These are phyloP conservation scores for Prunus salicina DNA, from an alignment of 306 rosid species.

Conservation along the genomic window DNA sequence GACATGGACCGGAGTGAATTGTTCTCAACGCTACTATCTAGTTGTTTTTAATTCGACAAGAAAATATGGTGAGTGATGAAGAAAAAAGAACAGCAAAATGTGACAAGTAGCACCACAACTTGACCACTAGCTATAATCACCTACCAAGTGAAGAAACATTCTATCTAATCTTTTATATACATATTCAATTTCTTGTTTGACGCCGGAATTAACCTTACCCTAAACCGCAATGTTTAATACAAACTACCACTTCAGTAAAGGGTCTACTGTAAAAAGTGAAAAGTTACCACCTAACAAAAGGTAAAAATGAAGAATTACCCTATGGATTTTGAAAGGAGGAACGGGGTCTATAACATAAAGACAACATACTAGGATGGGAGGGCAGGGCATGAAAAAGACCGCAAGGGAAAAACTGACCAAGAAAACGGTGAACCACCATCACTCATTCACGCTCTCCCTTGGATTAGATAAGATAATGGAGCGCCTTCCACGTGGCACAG, in stretches of 20 bases:
- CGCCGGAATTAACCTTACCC: background rate
- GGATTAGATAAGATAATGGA: conserved; percentile 13
- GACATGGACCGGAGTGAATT: too few relatives aligned
- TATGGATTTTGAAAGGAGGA: background rate
- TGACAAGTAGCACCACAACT: too few relatives aligned
- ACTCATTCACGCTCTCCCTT: background rate
- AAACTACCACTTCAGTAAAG: background rate
- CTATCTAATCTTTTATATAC: background rate
- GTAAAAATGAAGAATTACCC: background rate
- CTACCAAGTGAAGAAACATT: background rate
- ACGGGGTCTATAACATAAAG: background rate
- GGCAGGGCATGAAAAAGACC: background rate
- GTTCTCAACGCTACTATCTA: too few relatives aligned
- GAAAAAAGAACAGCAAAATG: too few relatives aligned
- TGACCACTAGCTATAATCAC: background rate
- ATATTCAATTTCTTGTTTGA: background rate
- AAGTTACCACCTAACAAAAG: background rate
- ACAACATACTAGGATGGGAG: background rate
- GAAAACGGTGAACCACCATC: background rate
- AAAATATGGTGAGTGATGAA: too few relatives aligned
- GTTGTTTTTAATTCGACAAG: too few relatives aligned
- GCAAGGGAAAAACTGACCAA: background rate
- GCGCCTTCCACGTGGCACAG: conserved; percentile 1
- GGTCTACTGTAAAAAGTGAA: background rate
- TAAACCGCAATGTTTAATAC: background rate